Conservation (phyloP, 2,329 filamentous ascomycete species). For the Penicillium sclerotiorum region DNA sequence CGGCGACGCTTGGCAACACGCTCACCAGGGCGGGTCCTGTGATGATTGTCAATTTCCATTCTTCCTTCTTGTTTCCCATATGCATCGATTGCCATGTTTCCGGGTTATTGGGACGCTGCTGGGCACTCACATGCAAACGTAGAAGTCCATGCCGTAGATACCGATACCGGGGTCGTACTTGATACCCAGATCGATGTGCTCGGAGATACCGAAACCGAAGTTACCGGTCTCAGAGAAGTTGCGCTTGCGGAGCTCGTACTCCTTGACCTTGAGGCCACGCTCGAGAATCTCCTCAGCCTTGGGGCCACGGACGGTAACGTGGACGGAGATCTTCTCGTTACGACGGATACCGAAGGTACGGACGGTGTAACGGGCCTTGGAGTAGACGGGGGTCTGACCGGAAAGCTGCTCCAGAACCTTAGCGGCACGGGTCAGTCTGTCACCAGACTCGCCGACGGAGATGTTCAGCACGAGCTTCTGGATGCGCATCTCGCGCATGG, state of each 20-base stretch:
- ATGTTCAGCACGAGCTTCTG: conserved; percentile 99
- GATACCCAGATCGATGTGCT: conserved; percentile 99
- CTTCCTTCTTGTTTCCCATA: not conserved
- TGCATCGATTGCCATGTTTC: not conserved
- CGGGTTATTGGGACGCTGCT: no score
- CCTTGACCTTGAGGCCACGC: conserved; percentile 99
- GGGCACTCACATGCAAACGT: conserved; percentile 91
- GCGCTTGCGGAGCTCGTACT: conserved; percentile 98
- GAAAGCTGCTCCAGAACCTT: conserved; percentile 99
- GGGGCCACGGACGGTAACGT: conserved; percentile 98
- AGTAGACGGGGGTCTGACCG: conserved; percentile 99
- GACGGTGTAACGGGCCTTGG: conserved; percentile 99
- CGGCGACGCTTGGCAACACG: conserved; percentile 95
- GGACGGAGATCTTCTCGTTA: conserved; percentile 99
- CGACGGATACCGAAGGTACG: conserved; percentile 99
- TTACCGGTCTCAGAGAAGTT: conserved; percentile 99
- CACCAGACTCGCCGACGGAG: conserved; percentile 99
- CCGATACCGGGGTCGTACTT: conserved; percentile 98
- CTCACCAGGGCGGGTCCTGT: conserved; percentile 91
- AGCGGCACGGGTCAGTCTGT: conserved; percentile 98
- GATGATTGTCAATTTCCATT: conserved; percentile 31
- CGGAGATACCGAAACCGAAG: conserved; percentile 99
- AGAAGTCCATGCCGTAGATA: conserved; percentile 99
- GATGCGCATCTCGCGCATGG: conserved; percentile 99
- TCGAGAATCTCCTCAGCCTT: conserved; percentile 99